Evolutionary conservation across 2,329 filamentous ascomycete genomes (phyloP), one percentile per base, ranked within the genome.

Genomic region (Penicillium janthinellum): DNA sequence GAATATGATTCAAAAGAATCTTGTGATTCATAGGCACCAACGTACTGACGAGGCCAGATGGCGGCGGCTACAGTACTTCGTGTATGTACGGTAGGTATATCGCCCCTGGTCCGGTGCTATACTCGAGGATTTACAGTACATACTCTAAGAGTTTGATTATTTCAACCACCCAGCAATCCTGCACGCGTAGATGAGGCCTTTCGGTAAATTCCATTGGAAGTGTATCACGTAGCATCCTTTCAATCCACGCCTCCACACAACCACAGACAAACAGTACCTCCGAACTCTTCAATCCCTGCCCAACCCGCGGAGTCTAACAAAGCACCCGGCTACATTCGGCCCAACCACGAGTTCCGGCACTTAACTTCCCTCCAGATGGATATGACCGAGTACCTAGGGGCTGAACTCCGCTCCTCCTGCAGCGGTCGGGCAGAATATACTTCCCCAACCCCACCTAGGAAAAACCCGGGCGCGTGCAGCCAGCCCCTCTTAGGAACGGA

Each of bases 401-500:
- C 25, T 28, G 20, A 20, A 45, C 42, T 45, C 42, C 42, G 22
- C 22, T 15, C n/a, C 42, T 49, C 38, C 15, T 47, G 51, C 45
- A 41, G 20, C 34, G 28, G 52, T 58, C 54, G 57, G 57, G 54
- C 54, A 57, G 45, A 50, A 52, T 53, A 15, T n/a, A 22, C 50
- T 56, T 56, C 52, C 52, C 47, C 38, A 61, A 61, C 62, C 64
- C 64, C 64, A 57, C 62, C 45, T 56, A 62, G 62, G 62, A 59
- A 63, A 31, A 50, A 54, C 54, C 57, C 64, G 62, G 64, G 54
- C 55, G 52, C 49, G 34, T 48, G 38, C 20, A 20, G 2, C 20
- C 25, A 55, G 49, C 34, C 39, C 28, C 28, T 31, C 28, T 31
- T 8, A 8, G 28, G 28, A 2, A 31, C 28, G 5, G 28, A 31